A percentile compares a stretch with the other conserved stretches of the same genome.
Conservation (phyloP, 208 protist species). For the Trypanosoma avium region DNA sequence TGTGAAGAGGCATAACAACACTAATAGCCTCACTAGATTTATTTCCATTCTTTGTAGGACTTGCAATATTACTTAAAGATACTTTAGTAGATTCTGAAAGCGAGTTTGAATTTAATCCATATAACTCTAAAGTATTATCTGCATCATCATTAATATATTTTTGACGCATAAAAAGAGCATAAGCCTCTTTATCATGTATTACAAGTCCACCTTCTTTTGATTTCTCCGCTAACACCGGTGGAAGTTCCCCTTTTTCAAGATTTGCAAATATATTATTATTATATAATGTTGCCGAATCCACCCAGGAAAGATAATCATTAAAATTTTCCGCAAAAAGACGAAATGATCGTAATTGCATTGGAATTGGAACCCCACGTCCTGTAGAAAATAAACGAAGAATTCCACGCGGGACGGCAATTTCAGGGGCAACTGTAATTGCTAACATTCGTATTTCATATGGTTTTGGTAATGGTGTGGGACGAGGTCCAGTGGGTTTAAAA, state of each 20-base stretch:
- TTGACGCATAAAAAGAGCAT: conserved; percentile 68
- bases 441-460: conserved; percentile 79
- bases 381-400: conserved; percentile 84
- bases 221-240: conserved; percentile 66
- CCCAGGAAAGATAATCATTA: conserved; percentile 45
- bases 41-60: no score
- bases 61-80: background rate
- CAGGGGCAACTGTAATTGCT: conserved; percentile 85
- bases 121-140: conserved; percentile 62
- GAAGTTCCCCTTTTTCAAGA: conserved; percentile 78
- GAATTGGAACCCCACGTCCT: conserved; percentile 77
- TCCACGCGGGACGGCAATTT: conserved; percentile 82
- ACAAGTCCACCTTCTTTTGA: conserved; percentile 28
- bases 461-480: conserved; percentile 34
- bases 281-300: conserved; percentile 73
- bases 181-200: conserved; percentile 68
- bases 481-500: conserved; percentile 41
- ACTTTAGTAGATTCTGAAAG: background rate
- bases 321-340: conserved; percentile 86
- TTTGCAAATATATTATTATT: conserved; percentile 90
- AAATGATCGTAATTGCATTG: conserved; percentile 82
- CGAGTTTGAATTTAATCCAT: conserved; percentile 9
- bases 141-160: conserved; percentile 65
- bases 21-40: no score
- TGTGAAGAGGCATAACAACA: no score